These are phyloP conservation scores for Gentiana macrophylla DNA, from an alignment of 257 asterid genomes.

Conservation along the genomic window DNA sequence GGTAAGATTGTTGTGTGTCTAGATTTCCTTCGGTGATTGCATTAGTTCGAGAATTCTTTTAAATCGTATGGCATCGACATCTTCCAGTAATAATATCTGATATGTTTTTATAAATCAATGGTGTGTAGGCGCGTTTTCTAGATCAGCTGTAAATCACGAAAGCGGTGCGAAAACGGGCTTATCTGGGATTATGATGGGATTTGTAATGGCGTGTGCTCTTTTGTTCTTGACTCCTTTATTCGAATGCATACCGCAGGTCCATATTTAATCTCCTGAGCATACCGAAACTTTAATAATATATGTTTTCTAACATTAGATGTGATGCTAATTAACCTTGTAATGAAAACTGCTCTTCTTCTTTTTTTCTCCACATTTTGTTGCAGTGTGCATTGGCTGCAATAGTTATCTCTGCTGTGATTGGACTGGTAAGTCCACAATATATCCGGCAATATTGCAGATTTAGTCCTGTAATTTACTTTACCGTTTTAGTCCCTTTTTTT, in stretches of 20 bases:
- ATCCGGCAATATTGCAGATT: no score
- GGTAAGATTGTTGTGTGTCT: conserved; percentile 38
- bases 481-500: no score
- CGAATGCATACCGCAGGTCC: conserved; percentile 89
- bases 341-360: background rate
- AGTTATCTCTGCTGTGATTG: conserved; percentile 93
- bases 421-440: conserved; percentile 63
- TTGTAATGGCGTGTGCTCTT: conserved; percentile 91
- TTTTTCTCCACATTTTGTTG: conserved; percentile 18
- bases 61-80: conserved; percentile 7
- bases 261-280: conserved; percentile 5
- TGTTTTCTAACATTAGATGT: no score
- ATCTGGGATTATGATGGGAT: conserved; percentile 88
- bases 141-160: conserved; percentile 99
- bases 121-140: conserved; percentile 80
- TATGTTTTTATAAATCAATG: conserved; percentile 17
- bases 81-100: conserved; percentile 18
- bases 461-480: no score
- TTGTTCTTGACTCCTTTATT: conserved; percentile 85
- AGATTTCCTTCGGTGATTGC: conserved; percentile 1
- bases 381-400: conserved; percentile 94
- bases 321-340: background rate
- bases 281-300: background rate
- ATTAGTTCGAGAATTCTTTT: conserved; percentile 4
- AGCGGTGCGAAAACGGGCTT: conserved; percentile 98